Evolutionary conservation across 257 asterid genomes (phyloP), one percentile per base, ranked within the genome.

Genomic region (Gardenia jasminoides): DNA sequence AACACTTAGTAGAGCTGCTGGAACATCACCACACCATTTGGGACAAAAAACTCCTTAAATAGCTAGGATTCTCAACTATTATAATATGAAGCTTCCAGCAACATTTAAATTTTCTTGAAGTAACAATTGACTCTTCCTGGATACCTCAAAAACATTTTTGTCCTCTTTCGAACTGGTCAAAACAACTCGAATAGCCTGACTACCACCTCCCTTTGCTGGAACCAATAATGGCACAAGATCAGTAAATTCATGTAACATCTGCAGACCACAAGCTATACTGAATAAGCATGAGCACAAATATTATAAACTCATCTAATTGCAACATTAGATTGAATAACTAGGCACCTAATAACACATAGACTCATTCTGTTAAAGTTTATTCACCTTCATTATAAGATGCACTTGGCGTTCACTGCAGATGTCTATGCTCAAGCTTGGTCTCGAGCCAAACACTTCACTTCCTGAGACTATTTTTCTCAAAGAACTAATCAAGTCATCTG

Each of bases 371-470:
- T 77, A 71, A 69, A 67, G 70, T 78, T 70, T 75, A 74, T 84
- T 84, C 79, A 93, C 99, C 93, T 89, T 90, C 68, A 86, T 30
- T 62, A 81, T 90, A 78, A 95, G 96, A 72, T 83, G 88, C 81
- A 90, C 96, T 87, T 95, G 99, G 69, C 90, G 92, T 76, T 90
- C 96, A 73, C 97, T 93, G 90, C 94, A 91, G 73, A 93, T 85
- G 72, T 88, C 94, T 88, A 95, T 84, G 72, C 76, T 89, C 87
- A 95, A 82, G 91, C 93, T 90, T 50, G 97, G 92, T 83, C 98
- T 89, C 70, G 94, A 88, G 78, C 98, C 97, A 83, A 85, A 90
- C 66, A 82, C 59, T 83, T 90, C 96, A 84, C 74, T 78, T 84
- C 94, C 96, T 12, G 91, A 78, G 66, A 90, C 62, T 82, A 95